Evolutionary conservation across 768 basidiomycete genomes (phyloP), one percentile per base, ranked within the genome.

Genomic region (Auricularia sp.): DNA sequence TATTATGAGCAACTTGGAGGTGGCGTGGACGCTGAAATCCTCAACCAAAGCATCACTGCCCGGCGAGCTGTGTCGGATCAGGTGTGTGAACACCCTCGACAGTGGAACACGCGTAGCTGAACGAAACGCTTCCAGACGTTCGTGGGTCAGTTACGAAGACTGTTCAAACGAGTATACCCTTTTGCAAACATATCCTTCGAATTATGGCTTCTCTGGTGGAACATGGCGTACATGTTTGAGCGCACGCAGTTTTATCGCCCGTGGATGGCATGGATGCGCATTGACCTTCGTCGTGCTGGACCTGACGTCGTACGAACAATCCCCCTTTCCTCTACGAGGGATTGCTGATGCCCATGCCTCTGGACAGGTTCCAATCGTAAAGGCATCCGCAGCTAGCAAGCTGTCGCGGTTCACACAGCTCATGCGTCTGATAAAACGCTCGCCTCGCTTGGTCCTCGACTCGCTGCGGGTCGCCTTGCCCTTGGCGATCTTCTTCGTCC

Each of bases 1-100:
- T 89, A 91, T 70, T 96, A 87, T 70, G 96, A 99, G 75, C 83
- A 87, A 51, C 74, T 98, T 14, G 94, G 96, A 3, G 96, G 95
- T 29, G 89, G 90, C 3, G 70, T 87, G 5, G 83, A 84, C 65
- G 76, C 80, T n/a, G 89, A 92, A 59, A 73, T 87, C 23, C 73
- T 85, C 12, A 83, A 85, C 42, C 86, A 86, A 63, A 80, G 74
- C 42, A 72, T 18, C 36, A 12, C 36, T 6, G 34, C 53, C 35
- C 35, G 35, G 14, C 34, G 33, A 33, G 34, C 64, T 88, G 87
- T 83, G 77, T 36, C 74, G 83, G 60, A 79, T 73, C 67, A 84
- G 81, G 42, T 21, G 47, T 21, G 10, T 51, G 14, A 8, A 51
- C 47, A 16, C 18, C 53, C 34, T 33, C 58, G 6, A n/a, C 23